These are phyloP conservation scores for Annulohypoxylon stygium DNA, from an alignment of 495 filamentous ascomycete genomes.

Conservation along the genomic window DNA sequence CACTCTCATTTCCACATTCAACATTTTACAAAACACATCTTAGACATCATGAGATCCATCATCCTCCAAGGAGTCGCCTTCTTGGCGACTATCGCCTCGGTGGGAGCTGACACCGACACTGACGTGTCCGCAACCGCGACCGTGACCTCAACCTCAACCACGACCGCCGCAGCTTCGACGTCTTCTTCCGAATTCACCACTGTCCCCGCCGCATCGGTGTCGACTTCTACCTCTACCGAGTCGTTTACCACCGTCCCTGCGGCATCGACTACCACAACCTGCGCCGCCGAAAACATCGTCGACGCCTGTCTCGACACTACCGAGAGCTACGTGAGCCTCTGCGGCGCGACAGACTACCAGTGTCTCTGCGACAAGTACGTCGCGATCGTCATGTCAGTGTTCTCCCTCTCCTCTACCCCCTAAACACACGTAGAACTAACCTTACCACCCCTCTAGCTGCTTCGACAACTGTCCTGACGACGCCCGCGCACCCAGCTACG, in stretches of 20 bases:
- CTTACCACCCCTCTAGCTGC: slow-evolving; percentile 49
- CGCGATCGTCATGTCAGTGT: slow-evolving; percentile 55
- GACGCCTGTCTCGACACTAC: slow-evolving; percentile 58
- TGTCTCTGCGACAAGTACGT: slow-evolving; percentile 57
- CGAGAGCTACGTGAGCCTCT: slow-evolving; percentile 54
- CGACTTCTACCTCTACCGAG: slow-evolving; percentile 36
- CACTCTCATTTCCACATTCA: not conserved
- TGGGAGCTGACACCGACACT: slow-evolving; percentile 14
- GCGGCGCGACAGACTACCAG: slow-evolving; percentile 54
- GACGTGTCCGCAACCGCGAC: no score
- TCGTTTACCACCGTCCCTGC: not conserved
- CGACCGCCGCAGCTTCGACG: no score
- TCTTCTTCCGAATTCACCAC: no score
- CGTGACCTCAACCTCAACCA: not conserved
- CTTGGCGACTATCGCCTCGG: slow-evolving; percentile 49
- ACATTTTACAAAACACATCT: not conserved
- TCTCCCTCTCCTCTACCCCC: slow-evolving; percentile 10
- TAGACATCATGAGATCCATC: slow-evolving; percentile 54
- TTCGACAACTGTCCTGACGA: slow-evolving; percentile 66
- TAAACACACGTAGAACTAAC: slow-evolving; percentile 14
- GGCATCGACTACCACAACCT: slow-evolving; percentile 35
- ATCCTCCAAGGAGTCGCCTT: slow-evolving; percentile 50
- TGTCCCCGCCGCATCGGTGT: not conserved
- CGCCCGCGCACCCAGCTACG: slow-evolving; percentile 37
- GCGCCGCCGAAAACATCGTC: slow-evolving; percentile 60